Percentiles rank a stretch among this genome's conserved stretches.
Evolutionary conservation across 805 yeast genomes (phyloP).

Genomic region (Saccharomycopsis sp.): DNA sequence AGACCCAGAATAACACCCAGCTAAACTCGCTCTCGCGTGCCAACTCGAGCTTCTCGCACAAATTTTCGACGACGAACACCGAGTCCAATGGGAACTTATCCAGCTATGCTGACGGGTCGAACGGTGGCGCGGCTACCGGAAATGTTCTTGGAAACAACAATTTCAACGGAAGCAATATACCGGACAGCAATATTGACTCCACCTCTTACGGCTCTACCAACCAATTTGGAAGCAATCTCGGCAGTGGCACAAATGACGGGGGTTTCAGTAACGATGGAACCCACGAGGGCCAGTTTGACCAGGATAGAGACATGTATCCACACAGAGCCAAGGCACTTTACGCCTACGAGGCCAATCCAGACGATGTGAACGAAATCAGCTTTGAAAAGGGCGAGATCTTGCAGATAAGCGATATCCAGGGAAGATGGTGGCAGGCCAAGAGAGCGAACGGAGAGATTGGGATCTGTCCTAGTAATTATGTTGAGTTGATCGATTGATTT

Average conservation of each 20-base stretch:
- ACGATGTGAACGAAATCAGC: slow-evolving; percentile 87
- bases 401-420: slow-evolving; percentile 86
- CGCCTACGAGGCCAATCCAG: slow-evolving; percentile 82
- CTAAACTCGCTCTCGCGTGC: slow-evolving; percentile 16
- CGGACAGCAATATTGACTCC: slow-evolving; percentile 24
- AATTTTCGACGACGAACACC: slow-evolving; percentile 15
- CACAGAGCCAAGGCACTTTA: slow-evolving; percentile 83
- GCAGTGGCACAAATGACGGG: not conserved
- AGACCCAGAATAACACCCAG: slow-evolving; percentile 20
- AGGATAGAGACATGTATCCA: slow-evolving; percentile 43
- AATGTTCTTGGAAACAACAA: slow-evolving; percentile 3
- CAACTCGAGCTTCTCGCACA: slow-evolving; percentile 19
- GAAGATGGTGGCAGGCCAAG: slow-evolving; percentile 98
- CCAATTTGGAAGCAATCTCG: slow-evolving; percentile 9
- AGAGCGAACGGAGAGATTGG: slow-evolving; percentile 88
- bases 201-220: slow-evolving; percentile 22
- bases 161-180: slow-evolving; percentile 22
- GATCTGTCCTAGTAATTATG: slow-evolving; percentile 92
- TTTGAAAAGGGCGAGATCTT: slow-evolving; percentile 88
- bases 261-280: not conserved
- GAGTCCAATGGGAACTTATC: slow-evolving; percentile 7
- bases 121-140: slow-evolving; percentile 7
- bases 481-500: slow-evolving; percentile 50
- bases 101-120: not conserved
- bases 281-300: slow-evolving; percentile 9